phyloP scores from a whole-genome alignment of 768 basidiomycete genomes.

The Mycena filopes region DNA sequence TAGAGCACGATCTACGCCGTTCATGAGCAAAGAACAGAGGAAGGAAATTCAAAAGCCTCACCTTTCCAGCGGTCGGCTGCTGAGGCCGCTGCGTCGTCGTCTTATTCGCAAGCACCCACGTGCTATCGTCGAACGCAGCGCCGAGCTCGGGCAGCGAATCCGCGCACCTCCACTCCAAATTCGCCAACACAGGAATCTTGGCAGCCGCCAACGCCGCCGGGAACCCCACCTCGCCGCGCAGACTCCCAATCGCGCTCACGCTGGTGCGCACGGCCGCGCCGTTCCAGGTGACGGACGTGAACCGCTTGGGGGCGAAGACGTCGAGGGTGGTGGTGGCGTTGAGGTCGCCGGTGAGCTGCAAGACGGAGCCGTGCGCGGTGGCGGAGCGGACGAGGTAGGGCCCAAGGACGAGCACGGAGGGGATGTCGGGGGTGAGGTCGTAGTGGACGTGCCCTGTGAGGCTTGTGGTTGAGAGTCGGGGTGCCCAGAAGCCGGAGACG shows the following conservation, averaged over 20 bases:
- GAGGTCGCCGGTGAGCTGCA: slow-evolving; percentile 62
- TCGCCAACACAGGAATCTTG: slow-evolving; percentile 50
- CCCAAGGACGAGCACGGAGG: slow-evolving; percentile 46
- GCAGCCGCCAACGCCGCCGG: slow-evolving; percentile 45
- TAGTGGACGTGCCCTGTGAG: slow-evolving; percentile 39
- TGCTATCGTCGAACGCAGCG: slow-evolving; percentile 61
- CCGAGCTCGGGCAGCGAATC: slow-evolving; percentile 72
- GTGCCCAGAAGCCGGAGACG: slow-evolving; percentile 71
- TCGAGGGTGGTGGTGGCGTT: slow-evolving; percentile 61
- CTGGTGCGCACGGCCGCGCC: slow-evolving; percentile 51
- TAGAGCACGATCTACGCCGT: slow-evolving; percentile 41
- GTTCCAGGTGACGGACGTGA: slow-evolving; percentile 68
- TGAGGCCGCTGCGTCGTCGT: slow-evolving; percentile 66
- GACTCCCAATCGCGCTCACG: slow-evolving; percentile 41
- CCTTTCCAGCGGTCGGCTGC: slow-evolving; percentile 67
- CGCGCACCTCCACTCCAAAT: slow-evolving; percentile 64
- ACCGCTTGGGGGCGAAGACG: slow-evolving; percentile 59
- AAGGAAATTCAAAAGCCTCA: slow-evolving; percentile 40
- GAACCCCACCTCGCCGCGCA: slow-evolving; percentile 48
- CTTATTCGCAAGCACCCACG: slow-evolving; percentile 69
- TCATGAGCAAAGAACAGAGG: background rate
- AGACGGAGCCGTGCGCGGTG: slow-evolving; percentile 35
- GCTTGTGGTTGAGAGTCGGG: slow-evolving; percentile 50
- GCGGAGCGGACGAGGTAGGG: slow-evolving; percentile 49
- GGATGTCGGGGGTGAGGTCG: slow-evolving; percentile 40